Base-by-base conservation (phyloP, 306 rosid species). In the Hippophae gyantsensis region DNA sequence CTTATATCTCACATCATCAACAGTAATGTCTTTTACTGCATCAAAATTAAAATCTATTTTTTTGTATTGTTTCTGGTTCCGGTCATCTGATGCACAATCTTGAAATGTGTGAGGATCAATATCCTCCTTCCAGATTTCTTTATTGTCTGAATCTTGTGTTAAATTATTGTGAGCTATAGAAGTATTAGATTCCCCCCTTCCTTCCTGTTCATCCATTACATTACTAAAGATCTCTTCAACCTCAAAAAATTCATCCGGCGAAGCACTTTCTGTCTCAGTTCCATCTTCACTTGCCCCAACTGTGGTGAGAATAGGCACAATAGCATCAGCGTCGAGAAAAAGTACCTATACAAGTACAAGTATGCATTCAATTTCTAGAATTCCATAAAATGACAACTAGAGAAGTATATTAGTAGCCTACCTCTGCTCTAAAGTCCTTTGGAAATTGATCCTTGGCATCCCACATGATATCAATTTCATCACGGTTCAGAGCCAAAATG, bases 221-320 rank as follows among this genome's bases (percentile, higher is more conserved):
- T 65, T 88, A 76, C 95, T 88, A 79, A 93, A 93, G 66, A 86
- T 80, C 77, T 93, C 99, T 74, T 93, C 99, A 57, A 88, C 97
- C 85, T 93, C 97, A 68, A 78, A 93, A 76, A 93, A 93, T 64
- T 93, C 95, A 65, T 93, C 99, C 11, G 99, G 95, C 12, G 97
- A 86, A 71, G 86, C 86, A 76, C 69, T 71, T 67, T 82, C 99
- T 10, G 77, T 48, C 74, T 86, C 97, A 55, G 76, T 83, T 72
- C 75, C 75, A 72, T 88, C 90, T 69, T 84, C 81, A 60, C 57
- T 72, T 61, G 60, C 87, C 42, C 60, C 69, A 44, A 72, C 79
- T 72, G 86, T 72, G 81, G 83, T 73, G 83, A 80, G 63, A 85
- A 69, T 64, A 78, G 89, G 93, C 76, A 82, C 74, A 80, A 75